Percentiles rank a stretch among this genome's conserved stretches.
Evolutionary conservation across 805 yeast genomes (phyloP).

Genomic region (Starmerella roubikii): DNA sequence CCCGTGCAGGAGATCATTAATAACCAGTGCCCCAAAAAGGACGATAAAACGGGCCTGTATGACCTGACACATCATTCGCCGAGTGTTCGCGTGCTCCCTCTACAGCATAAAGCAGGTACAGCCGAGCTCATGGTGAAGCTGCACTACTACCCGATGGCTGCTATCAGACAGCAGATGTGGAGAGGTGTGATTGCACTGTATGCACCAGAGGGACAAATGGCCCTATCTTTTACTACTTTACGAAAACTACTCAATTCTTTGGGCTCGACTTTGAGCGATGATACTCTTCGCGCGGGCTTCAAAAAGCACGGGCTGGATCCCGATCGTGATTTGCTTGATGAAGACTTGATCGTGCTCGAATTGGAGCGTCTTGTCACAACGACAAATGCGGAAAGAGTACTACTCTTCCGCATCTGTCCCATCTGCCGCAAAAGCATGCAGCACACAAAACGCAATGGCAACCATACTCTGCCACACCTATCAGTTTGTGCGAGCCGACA

Average conservation of each 20-base stretch:
- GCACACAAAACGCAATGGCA: conserved; percentile 24
- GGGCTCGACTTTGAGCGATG: conserved; percentile 36
- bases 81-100: conserved; percentile 11
- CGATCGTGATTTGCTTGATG: conserved; percentile 33
- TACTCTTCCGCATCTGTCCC: conserved; percentile 64
- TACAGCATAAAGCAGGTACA: conserved; percentile 15
- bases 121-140: conserved; percentile 42
- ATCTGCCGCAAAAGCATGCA: conserved; percentile 46
- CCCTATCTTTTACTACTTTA: conserved; percentile 45
- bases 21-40: conserved; percentile 24
- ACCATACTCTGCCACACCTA: conserved; percentile 49
- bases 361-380: conserved; percentile 31
- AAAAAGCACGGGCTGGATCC: conserved; percentile 22
- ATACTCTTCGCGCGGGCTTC: conserved; percentile 25
- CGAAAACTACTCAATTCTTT: conserved; percentile 49
- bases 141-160: conserved; percentile 52
- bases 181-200: conserved; percentile 43
- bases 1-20: conserved; percentile 38
- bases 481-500: conserved; percentile 74
- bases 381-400: conserved; percentile 29
- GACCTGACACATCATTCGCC: conserved; percentile 16
- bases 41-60: conserved; percentile 27
- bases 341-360: conserved; percentile 41
- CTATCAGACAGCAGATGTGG: conserved; percentile 60
- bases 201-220: conserved; percentile 27